phyloP scores from a whole-genome alignment of 257 asterid genomes.

The Fraxinus cuspidata region DNA sequence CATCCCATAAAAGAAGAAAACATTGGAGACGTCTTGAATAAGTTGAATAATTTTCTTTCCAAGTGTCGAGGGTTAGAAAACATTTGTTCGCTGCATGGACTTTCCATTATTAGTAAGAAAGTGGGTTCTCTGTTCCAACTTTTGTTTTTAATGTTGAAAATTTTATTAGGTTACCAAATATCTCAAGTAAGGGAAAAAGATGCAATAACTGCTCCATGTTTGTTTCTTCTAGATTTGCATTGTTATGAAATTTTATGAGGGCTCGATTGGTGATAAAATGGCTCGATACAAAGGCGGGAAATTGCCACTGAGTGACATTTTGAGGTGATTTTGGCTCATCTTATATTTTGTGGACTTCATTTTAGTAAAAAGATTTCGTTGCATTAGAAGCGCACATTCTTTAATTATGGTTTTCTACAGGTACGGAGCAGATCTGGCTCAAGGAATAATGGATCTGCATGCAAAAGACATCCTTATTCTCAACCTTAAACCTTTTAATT shows the following conservation, averaged over 20 bases:
- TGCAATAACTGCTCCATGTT: not conserved
- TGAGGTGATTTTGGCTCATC: conserved; percentile 42
- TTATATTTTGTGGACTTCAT: not conserved
- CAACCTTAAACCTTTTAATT: conserved; percentile 68
- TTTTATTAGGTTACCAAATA: not conserved
- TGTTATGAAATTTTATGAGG: conserved; percentile 57
- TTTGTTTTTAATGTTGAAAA: conserved; percentile 1
- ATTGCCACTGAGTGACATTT: conserved; percentile 53
- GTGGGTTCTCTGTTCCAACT: conserved; percentile 21
- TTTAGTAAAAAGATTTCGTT: conserved; percentile 2
- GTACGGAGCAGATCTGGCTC: conserved; percentile 54
- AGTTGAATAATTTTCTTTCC: conserved; percentile 42
- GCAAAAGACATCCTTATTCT: conserved; percentile 47
- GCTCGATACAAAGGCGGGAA: conserved; percentile 55
- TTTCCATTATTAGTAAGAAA: conserved; percentile 48
- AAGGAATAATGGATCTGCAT: conserved; percentile 59
- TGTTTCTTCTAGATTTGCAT: conserved; percentile 52
- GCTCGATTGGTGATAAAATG: conserved; percentile 60
- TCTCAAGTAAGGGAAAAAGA: not conserved
- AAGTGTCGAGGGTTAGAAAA: conserved; percentile 43
- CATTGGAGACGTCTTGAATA: conserved; percentile 35
- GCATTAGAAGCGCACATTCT: conserved; percentile 14
- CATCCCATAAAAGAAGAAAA: conserved; percentile 48
- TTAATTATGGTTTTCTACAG: conserved; percentile 29
- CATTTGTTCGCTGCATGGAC: conserved; percentile 71